Conservation (phyloP, 805 yeast species). For the Danielia reshetovae region DNA sequence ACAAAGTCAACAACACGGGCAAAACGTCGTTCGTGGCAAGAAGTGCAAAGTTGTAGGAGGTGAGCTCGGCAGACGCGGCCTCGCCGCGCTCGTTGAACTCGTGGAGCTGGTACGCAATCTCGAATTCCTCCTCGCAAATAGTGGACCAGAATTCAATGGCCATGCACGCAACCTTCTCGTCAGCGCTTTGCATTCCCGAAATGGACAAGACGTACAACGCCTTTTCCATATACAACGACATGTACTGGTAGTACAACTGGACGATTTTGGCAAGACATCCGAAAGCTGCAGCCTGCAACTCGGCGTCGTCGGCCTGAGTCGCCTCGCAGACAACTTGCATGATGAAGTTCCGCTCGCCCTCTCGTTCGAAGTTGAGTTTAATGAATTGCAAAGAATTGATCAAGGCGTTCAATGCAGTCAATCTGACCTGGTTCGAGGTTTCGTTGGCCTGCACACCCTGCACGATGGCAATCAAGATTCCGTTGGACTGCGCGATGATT, state of each 20-base stretch:
- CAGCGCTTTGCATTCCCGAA: constrained; percentile 80
- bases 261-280: constrained; percentile 92
- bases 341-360: constrained; percentile 92
- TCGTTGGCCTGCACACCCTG: constrained; percentile 92
- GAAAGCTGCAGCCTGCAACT: constrained; percentile 89
- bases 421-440: constrained; percentile 67
- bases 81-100: constrained; percentile 43
- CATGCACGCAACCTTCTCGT: constrained; percentile 92
- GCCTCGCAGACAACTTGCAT: constrained; percentile 99
- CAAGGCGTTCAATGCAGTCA: constrained; percentile 88
- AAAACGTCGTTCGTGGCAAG: constrained; percentile 81
- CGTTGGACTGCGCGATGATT: constrained; percentile 80
- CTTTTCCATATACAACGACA: constrained; percentile 96
- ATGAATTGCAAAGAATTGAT: constrained; percentile 89
- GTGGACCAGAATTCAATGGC: constrained; percentile 99
- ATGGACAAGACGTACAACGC: constrained; percentile 90
- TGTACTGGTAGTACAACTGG: constrained; percentile 81
- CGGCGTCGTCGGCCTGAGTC: constrained; percentile 81
- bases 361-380: constrained; percentile 81
- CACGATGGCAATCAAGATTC: constrained; percentile 89
- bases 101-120: constrained; percentile 63
- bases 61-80: constrained; percentile 38
- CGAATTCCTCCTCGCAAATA: constrained; percentile 97
- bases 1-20: constrained; percentile 75
- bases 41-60: constrained; percentile 75